Evolutionary conservation across 2,329 filamentous ascomycete genomes (phyloP), one percentile per base, ranked within the genome.

Genomic region (Xylariomycetidae sp.): DNA sequence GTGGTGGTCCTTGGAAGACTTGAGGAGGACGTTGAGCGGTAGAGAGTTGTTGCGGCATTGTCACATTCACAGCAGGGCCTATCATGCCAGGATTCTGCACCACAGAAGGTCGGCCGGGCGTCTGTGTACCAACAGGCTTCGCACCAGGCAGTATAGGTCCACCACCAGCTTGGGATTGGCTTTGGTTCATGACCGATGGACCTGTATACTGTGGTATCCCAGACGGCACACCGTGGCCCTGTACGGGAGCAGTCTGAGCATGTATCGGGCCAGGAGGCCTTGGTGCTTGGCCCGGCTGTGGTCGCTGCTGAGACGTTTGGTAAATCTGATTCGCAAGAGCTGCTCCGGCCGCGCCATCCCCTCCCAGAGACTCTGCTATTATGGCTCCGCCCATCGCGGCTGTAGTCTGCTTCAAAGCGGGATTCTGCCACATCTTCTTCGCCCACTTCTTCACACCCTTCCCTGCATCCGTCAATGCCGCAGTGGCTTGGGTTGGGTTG

Each of bases 381-480:
- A 53, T 20, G 13, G 49, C 53, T 12, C 50, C 51, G 2, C 44
- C 38, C 15, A 53, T 19, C 6, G 35, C 46, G 13, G 38, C 45
- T 5, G 47, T 44, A 3, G 47, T 45, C 31, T 56, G 53, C 26
- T 53, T 50, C 11, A 55, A 5, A 1, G 42, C 36, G 9, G 48
- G 44, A 28, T 44, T 55, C 17, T 51, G 39, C 41, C 42, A 50
- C 15, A 50, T 44, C 30, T 54, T 54, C 36, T 51, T 54, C 3
- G 46, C 51, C 51, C 49, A 56, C 40, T 56, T 54, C 44, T 54
- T 56, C 38, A 56, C 37, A 6, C 48, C 48, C 28, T 52, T 54
- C 3, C 50, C 49, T 33, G 45, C 49, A 16, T 42, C 47, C 1
- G 44, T 34, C 12, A 52, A 22, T 9, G 44, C 43, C 5, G 42